Evolutionary conservation across 2,329 filamentous ascomycete species (phyloP), one percentile per base, ranked within the genome.

Genomic region (Lasiodiplodia theobromae): DNA sequence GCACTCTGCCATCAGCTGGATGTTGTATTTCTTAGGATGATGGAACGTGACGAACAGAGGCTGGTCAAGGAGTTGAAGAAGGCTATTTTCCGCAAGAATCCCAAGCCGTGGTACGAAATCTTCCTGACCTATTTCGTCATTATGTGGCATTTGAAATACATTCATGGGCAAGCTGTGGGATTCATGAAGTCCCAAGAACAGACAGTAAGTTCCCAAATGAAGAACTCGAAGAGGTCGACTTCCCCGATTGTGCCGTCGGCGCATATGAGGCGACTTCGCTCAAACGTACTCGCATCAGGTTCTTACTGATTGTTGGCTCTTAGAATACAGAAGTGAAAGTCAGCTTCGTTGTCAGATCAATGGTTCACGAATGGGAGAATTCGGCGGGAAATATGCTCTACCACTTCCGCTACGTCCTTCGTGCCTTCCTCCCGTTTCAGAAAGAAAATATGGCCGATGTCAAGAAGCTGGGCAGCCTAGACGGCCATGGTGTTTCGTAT

Each of bases 51-150:
- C 14, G 52, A 56, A n/a, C 31, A 34, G 14, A 10, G 0, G 16
- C 16, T 56, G 25, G 70, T 75, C 11, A 78, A 78, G 64, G 71
- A 75, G 57, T 69, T 79, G 12, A 71, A 71, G 10, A 67, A 71
- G 16, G 68, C 71, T n/a, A 76, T 79, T 25, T 78, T 78, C 71
- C 74, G 74, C 37, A 71, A 74, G 3, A 74, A 73, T 37, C 76
- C 77, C 69, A 79, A 79, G 54, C 77, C 77, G 2, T 80, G 77
- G 77, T 79, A 79, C 52, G 77, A 79, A 54, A 68, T 80, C 14
- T 78, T 77, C 60, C 54, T 80, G 54, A 72, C 77, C 6, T 75
- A 78, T 16, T 79, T 77, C 66, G 74, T 80, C 18, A 71, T 79
- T 12, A 74, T 78, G 54, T 78, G 73, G 73, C 79, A 79, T 54